Base-by-base conservation (phyloP, 306 rosid genomes). In the Prunus padus region DNA sequence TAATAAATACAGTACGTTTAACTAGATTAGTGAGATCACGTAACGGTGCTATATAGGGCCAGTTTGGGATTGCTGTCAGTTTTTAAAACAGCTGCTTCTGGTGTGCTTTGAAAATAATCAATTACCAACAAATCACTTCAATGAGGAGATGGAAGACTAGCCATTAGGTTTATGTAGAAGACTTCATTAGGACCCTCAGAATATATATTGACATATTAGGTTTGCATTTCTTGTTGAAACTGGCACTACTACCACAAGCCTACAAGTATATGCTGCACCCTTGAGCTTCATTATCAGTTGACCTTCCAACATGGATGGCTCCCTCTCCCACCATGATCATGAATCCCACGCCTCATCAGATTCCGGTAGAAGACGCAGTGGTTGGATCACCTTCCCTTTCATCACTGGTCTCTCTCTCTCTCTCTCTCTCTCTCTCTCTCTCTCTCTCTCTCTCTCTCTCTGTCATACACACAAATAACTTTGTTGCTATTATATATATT, bases 371-470 rank as follows among this genome's bases (percentile, higher is more conserved):
- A 80, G 59, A 75, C 76, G 69, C 3, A 85, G 88, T 3, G 88
- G 90, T 13, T 89, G 90, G 93, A 79, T 44, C 33, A 84, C 81
- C 57, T 86, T 83, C 69, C 81, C 85, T 59, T 86, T 83, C 81
- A 74, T 86, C 60, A 54, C 33, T 12, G 86, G 86, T 86, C 70
- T 67, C 47, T 51, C 70, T 52, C 69, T 61, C 25, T 10, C 64
- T 71, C n/a, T 31, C 7, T 31, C 5, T 31, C 33, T 31, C 33
- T 31, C 5, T 31, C 33, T 28, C 33, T 31, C 33, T 0, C 37
- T 31, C 37, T 31, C 37, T n/a, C n/a, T n/a, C n/a, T n/a, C n/a
- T n/a, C n/a, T n/a, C n/a, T n/a, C n/a, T n/a, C n/a, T n/a, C n/a
- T n/a, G n/a, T 13, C 55, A 26, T 26, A 26, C 28, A 30, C 33